A percentile compares a stretch with the other conserved stretches of the same genome.
phyloP scores from a whole-genome alignment of 768 basidiomycete species.

The Collybiopsis luxurians region DNA sequence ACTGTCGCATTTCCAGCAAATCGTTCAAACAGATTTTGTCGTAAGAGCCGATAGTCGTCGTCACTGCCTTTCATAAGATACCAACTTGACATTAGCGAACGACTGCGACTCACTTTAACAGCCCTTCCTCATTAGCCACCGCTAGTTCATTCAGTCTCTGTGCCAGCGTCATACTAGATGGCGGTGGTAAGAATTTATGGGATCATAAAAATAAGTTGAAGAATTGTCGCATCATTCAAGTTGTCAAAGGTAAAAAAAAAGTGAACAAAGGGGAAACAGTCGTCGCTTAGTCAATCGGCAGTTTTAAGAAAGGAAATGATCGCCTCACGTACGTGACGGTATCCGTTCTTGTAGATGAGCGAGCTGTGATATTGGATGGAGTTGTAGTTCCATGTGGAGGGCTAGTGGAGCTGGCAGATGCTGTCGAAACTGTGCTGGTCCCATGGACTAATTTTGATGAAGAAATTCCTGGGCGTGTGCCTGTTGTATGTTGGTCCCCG shows the following conservation, averaged over 20 bases:
- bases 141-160: slow-evolving; percentile 82
- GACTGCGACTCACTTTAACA: slow-evolving; percentile 57
- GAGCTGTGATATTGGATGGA: slow-evolving; percentile 17
- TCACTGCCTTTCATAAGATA: slow-evolving; percentile 46
- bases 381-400: slow-evolving; percentile 6
- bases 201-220: slow-evolving; percentile 9
- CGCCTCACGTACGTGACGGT: slow-evolving; percentile 49
- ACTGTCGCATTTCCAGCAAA: slow-evolving; percentile 57
- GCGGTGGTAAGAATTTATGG: not conserved
- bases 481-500: not conserved
- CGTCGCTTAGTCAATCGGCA: not conserved
- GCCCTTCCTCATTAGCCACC: slow-evolving; percentile 73
- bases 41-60: slow-evolving; percentile 81
- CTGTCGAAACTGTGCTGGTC: not conserved
- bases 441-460: not conserved
- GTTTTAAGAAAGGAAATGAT: not conserved
- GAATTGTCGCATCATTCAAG: not conserved
- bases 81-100: not conserved
- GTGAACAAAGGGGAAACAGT: slow-evolving; percentile 4
- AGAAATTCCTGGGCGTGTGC: not conserved
- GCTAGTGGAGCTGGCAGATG: not conserved
- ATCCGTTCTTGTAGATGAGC: slow-evolving; percentile 37
- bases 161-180: slow-evolving; percentile 65
- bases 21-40: slow-evolving; percentile 83
- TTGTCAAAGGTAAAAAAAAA: not conserved